These are phyloP conservation scores for Camellia sinensis DNA, from an alignment of 148 eudicot genomes.

Conservation along the genomic window DNA sequence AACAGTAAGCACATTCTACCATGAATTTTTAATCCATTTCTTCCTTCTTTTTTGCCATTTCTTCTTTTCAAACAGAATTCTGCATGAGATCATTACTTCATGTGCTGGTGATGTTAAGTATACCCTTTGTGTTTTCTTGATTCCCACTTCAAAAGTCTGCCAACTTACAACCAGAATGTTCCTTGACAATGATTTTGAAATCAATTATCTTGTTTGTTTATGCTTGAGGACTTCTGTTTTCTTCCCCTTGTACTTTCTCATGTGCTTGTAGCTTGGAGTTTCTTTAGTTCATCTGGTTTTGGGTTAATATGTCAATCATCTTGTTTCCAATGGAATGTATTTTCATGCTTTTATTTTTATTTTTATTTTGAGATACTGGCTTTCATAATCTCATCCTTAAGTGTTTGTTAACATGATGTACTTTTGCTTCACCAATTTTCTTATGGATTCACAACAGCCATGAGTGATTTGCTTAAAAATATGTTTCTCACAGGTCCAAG, in stretches of 20 bases:
- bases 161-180: too few relatives aligned
- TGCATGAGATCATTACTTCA: background rate
- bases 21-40: background rate
- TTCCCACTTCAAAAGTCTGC: too few relatives aligned
- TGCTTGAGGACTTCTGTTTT: too few relatives aligned
- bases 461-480: background rate
- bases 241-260: too few relatives aligned
- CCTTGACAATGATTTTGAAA: too few relatives aligned
- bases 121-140: too few relatives aligned
- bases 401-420: background rate
- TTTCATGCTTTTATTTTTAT: background rate
- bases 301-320: too few relatives aligned
- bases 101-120: background rate
- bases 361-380: background rate
- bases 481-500: conserved; percentile 56
- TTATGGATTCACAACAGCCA: conserved; percentile 4
- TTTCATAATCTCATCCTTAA: background rate
- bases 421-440: background rate
- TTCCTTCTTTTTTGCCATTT: background rate
- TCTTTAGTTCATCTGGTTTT: too few relatives aligned
- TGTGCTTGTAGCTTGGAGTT: too few relatives aligned
- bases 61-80: background rate
- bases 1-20: conserved; percentile 44
- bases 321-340: background rate
- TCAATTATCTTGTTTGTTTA: too few relatives aligned